phyloP scores from a whole-genome alignment of 2,329 filamentous ascomycete species.

The Penicillium sp. region DNA sequence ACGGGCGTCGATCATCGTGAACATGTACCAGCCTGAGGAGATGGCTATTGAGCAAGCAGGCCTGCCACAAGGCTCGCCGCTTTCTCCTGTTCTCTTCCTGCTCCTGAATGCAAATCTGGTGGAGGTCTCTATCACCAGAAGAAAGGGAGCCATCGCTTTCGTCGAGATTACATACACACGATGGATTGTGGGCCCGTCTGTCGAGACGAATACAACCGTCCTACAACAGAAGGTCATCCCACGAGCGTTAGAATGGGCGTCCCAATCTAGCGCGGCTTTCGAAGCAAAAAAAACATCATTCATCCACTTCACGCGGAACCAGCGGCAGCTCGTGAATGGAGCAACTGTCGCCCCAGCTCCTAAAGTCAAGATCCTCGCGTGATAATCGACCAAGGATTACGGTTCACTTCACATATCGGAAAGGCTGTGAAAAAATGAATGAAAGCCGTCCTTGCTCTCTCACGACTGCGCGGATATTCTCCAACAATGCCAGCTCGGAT shows the following conservation, averaged over 20 bases:
- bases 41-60: conserved; percentile 21
- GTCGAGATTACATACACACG: neutral
- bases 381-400: neutral
- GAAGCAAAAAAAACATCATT: neutral
- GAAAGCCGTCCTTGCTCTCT: neutral
- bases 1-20: neutral
- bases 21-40: conserved; percentile 12
- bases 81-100: conserved; percentile 15
- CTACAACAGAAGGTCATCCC: neutral
- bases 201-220: neutral
- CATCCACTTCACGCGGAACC: neutral
- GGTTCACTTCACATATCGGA: neutral
- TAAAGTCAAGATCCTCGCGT: neutral
- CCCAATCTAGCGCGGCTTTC: neutral
- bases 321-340: neutral
- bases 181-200: neutral
- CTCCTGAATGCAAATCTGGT: neutral
- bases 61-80: conserved; percentile 4
- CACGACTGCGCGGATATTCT: neutral
- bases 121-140: neutral
- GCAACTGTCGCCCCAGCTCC: neutral
- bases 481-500: too few species aligned
- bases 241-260: neutral
- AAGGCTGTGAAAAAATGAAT: neutral
- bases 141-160: neutral